phyloP scores from a whole-genome alignment of 345 rosid genomes.

The Alliaria petiolata region DNA sequence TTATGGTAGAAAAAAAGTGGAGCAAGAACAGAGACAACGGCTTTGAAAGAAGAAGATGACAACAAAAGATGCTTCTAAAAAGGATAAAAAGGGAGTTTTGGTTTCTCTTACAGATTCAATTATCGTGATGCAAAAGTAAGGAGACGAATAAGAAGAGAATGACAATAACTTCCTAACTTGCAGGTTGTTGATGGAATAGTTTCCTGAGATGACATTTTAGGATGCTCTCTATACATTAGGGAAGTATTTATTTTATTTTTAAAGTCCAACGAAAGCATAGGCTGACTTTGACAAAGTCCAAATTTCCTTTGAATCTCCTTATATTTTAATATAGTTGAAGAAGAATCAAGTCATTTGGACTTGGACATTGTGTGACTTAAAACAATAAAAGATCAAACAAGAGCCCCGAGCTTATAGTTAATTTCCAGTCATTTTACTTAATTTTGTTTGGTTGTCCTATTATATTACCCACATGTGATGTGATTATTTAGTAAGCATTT shows the following conservation, averaged over 20 bases:
- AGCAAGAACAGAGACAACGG: too few species aligned
- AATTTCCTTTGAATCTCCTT: neutral
- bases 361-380: neutral
- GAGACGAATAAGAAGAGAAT: neutral
- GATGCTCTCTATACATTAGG: neutral
- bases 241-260: neutral
- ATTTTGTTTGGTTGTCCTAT: neutral
- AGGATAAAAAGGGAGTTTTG: neutral
- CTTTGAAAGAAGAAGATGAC: neutral
- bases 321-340: neutral
- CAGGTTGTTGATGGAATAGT: neutral
- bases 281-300: slow-evolving; percentile 25
- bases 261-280: neutral
- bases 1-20: neutral
- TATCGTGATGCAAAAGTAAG: neutral
- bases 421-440: too few species aligned
- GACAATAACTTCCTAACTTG: neutral
- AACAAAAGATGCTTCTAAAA: too few species aligned
- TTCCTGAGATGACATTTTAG: neutral
- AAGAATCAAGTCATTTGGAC: neutral
- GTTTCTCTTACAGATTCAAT: neutral
- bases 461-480: neutral
- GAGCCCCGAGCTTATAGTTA: neutral
- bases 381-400: neutral
- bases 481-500: neutral